Base-by-base conservation (phyloP, 371 early-diverging fungal species). In the Mortierella sp. region DNA sequence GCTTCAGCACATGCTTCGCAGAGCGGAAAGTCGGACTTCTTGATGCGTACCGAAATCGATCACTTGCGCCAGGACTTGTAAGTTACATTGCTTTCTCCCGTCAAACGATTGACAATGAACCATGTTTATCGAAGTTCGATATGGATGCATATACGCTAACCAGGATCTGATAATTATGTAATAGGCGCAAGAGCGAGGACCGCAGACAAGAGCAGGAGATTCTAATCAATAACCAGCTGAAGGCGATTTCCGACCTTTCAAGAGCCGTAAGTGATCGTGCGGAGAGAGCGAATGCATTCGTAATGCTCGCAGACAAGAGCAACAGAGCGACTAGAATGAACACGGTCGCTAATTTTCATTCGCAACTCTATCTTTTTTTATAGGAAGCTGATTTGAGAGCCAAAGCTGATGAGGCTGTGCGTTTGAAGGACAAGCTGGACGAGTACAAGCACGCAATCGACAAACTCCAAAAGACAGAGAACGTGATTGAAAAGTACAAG, bases 401-500 rank as follows among this genome's bases (percentile, higher is more conserved):
- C 49, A 91, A 92, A 72, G 94, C 92, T 4, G 96, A 95, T 54
- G 94, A 95, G 83, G 93, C 92, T 1, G 88, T 89, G 8, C 90
- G 91, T 49, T 87, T 98, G 74, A 94, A 95, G 74, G 98, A 98
- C 88, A 94, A 98, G 86, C 85, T 97, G 41, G 97, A 98, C 70
- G 98, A 98, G 87, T 93, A 97, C 82, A 91, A 94, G 46, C 97
- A 97, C 81, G 91, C 94, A 0, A 96, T 96, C 14, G 98, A 98
- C 77, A 95, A 95, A 75, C 92, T 98, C 24, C 95, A 95, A 89
- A 97, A 96, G 88, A 93, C 96, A 6, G 98, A 98, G 88, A 97
- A 97, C 65, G 95, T 96, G 46, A 92, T 97, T 78, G 98, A 98
- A 79, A 98, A 98, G 87, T 98, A 97, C 90, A 97, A 97, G 86